A percentile compares a stretch with the other conserved stretches of the same genome.
These are phyloP conservation scores for Thoreauomyces humboldtii DNA, from an alignment of 192 early-diverging fungal genomes.

Conservation along the genomic window DNA sequence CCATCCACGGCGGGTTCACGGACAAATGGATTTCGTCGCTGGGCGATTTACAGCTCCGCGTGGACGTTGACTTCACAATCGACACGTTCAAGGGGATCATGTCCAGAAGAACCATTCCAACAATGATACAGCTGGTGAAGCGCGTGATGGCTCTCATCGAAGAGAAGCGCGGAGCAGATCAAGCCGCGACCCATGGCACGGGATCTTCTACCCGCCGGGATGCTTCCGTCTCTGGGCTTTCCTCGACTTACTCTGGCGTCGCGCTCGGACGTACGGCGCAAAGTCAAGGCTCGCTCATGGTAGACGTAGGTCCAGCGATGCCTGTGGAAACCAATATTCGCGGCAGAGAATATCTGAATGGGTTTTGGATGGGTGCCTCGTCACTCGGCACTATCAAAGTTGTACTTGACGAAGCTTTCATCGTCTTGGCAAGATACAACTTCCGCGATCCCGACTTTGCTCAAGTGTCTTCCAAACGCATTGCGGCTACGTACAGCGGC, in stretches of 20 bases:
- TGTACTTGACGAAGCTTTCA: slow-evolving; percentile 24
- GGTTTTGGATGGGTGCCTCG: slow-evolving; percentile 7
- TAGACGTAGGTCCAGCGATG: not conserved
- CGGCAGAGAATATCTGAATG: slow-evolving; percentile 1
- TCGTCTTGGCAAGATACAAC: slow-evolving; percentile 40
- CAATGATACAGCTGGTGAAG: slow-evolving; percentile 48
- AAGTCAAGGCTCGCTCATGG: not conserved
- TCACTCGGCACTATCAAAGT: slow-evolving; percentile 11
- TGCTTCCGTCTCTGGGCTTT: not conserved
- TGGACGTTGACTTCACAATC: slow-evolving; percentile 28
- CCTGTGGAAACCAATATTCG: not conserved
- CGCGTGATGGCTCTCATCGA: slow-evolving; percentile 50
- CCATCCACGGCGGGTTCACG: slow-evolving; percentile 43
- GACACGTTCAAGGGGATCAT: slow-evolving; percentile 45
- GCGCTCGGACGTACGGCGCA: slow-evolving; percentile 2
- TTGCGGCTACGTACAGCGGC: slow-evolving; percentile 6
- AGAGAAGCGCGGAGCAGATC: slow-evolving; percentile 48
- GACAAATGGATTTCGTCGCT: slow-evolving; percentile 43
- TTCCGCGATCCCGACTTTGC: slow-evolving; percentile 53
- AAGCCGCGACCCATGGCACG: not conserved
- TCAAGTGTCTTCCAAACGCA: slow-evolving; percentile 28
- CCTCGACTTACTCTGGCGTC: not conserved
- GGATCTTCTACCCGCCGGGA: not conserved
- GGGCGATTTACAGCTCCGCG: not conserved
- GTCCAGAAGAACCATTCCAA: slow-evolving; percentile 58